These are phyloP conservation scores for Myxozyma vanderwaltii DNA, from an alignment of 805 yeast species.

Conservation along the genomic window DNA sequence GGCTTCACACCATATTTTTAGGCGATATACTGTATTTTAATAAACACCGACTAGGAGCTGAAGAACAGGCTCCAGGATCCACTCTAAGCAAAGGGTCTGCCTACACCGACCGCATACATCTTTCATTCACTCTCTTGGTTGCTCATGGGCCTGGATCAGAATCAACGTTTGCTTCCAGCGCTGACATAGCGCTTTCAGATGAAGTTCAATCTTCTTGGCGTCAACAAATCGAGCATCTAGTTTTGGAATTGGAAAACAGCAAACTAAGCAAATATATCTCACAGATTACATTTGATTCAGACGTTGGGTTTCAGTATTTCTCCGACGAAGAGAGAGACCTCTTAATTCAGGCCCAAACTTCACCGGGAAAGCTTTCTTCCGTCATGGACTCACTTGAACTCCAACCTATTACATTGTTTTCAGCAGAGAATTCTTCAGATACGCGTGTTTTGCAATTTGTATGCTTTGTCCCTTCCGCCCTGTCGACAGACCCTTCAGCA, in stretches of 20 bases:
- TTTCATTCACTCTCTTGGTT: slow-evolving; percentile 28
- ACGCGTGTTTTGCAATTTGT: slow-evolving; percentile 24
- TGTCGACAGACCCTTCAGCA: neutral
- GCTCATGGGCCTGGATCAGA: slow-evolving; percentile 1
- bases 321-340: slow-evolving; percentile 1
- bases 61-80: slow-evolving; percentile 3
- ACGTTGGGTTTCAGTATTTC: slow-evolving; percentile 21
- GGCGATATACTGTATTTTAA: slow-evolving; percentile 24
- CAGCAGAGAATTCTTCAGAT: neutral
- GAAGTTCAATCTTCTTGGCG: slow-evolving; percentile 7
- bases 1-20: slow-evolving; percentile 9
- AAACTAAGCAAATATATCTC: slow-evolving; percentile 5
- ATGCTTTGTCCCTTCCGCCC: slow-evolving; percentile 10
- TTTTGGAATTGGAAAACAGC: slow-evolving; percentile 2
- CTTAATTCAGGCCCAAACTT: neutral
- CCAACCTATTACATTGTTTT: slow-evolving; percentile 10
- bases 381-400: slow-evolving; percentile 25
- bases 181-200: neutral
- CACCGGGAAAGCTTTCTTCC: slow-evolving; percentile 3
- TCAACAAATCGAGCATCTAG: slow-evolving; percentile 1
- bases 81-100: slow-evolving; percentile 5
- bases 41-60: slow-evolving; percentile 16
- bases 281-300: slow-evolving; percentile 22
- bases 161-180: neutral
- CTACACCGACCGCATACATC: slow-evolving; percentile 20